Evolutionary conservation across 352 stramenopile genomes (phyloP), one percentile per base, ranked within the genome.

Genomic region (Phytophthora hibernalis): DNA sequence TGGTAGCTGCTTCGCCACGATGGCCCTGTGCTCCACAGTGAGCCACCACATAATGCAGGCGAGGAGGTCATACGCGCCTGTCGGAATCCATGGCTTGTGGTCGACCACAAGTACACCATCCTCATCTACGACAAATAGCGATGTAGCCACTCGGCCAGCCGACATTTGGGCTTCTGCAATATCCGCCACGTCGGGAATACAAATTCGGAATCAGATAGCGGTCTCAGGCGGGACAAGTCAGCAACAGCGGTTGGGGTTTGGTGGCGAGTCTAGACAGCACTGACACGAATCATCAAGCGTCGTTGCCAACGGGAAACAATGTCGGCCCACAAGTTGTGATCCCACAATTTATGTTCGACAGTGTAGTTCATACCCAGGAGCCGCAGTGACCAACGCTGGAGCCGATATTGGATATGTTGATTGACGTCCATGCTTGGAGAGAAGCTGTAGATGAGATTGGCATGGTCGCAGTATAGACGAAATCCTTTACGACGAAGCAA

Each of bases 401-500:
- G 44, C 2, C 68, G 65, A n/a, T 55, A 42, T 9, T 54, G 42
- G 1, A 61, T 18, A 22, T 72, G 42, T n/a, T 71, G 40, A 4
- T 74, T 71, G 1, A 61, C 22, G 8, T 67, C 54, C 22, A 65
- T 42, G n/a, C n/a, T n/a, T n/a, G n/a, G n/a, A n/a, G n/a, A n/a
- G n/a, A 76, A 75, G 0, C 73, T 20, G 24, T 70, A 47, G 15
- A 75, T 75, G 0, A 76, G 42, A 16, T 72, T 74, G 0, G 35
- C 48, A 24, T 72, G 68, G 18, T 77, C 68, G 8, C 60, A 76
- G 24, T 50, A 77, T 0, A 80, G 20, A 1, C 42, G 40, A 35
- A 75, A 76, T 24, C 43, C 55, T 2, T 67, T 42, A 3, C 42
- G 22, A 2, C 45, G 54, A 4, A 70, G 30, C 5, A 78, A 35